phyloP scores from a whole-genome alignment of 371 early-diverging fungal species.

The Syncephalastrum monosporum region DNA sequence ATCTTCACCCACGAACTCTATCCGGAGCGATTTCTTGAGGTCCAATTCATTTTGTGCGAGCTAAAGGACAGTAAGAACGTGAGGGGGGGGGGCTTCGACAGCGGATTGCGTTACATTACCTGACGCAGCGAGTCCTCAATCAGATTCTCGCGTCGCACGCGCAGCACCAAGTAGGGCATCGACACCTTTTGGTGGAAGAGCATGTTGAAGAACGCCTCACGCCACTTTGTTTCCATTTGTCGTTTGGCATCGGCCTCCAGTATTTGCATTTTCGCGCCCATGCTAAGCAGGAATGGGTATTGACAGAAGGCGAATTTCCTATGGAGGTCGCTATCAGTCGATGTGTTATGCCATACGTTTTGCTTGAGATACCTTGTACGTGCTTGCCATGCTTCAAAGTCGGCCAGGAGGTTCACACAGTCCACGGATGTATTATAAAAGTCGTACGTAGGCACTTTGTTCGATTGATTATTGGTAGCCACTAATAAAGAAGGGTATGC shows the following conservation, averaged over 20 bases:
- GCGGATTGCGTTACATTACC: conserved; percentile 19
- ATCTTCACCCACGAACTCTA: conserved; percentile 87
- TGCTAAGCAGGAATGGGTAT: conserved; percentile 86
- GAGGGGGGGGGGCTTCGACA: not conserved
- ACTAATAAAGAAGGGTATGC: conserved; percentile 34
- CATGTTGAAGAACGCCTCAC: conserved; percentile 81
- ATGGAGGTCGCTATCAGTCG: not conserved
- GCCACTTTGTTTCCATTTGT: conserved; percentile 80
- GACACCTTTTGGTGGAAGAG: conserved; percentile 82
- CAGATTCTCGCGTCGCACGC: conserved; percentile 79
- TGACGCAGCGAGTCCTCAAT: conserved; percentile 83
- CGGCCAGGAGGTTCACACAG: conserved; percentile 74
- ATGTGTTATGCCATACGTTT: no score
- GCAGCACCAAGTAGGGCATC: conserved; percentile 76
- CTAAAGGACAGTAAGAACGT: conserved; percentile 24
- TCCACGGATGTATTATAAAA: conserved; percentile 90
- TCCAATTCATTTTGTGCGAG: conserved; percentile 70
- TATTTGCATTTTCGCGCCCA: conserved; percentile 85
- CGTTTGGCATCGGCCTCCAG: conserved; percentile 86
- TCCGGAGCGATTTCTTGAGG: conserved; percentile 82
- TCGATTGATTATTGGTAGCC: conserved; percentile 63
- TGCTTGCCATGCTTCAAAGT: conserved; percentile 86
- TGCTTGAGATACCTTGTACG: conserved; percentile 53
- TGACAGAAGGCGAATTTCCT: conserved; percentile 82
- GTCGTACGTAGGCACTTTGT: conserved; percentile 63